These are phyloP conservation scores for Fraxinus quadrangulata DNA, from an alignment of 257 asterid genomes.

Conservation along the genomic window DNA sequence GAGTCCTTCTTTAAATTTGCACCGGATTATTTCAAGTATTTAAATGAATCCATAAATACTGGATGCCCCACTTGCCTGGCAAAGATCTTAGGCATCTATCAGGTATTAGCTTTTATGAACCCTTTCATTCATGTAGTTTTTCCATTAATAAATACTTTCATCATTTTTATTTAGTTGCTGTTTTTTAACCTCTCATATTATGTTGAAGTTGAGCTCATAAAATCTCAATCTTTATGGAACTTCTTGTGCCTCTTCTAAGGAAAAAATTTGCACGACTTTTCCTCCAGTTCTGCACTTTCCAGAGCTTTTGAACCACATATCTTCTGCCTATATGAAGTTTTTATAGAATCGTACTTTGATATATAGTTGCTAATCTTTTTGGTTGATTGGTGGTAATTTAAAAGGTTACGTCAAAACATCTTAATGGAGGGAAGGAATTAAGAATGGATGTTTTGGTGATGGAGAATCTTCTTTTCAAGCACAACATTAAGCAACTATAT, in stretches of 20 bases:
- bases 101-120: conserved; percentile 44
- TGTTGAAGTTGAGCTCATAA: background rate
- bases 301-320: conserved; percentile 10
- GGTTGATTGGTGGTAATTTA: conserved; percentile 27
- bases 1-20: conserved; percentile 79
- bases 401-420: conserved; percentile 65
- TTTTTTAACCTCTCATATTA: background rate
- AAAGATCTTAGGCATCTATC: conserved; percentile 81
- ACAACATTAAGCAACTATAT: conserved; percentile 61
- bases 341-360: background rate
- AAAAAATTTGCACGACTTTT: conserved; percentile 11
- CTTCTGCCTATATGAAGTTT: background rate
- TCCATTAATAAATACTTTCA: background rate
- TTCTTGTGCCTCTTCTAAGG: background rate
- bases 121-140: background rate
- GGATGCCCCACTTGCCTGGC: conserved; percentile 85
- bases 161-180: conserved; percentile 6
- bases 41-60: conserved; percentile 53
- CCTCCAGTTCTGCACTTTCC: conserved; percentile 12
- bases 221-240: background rate
- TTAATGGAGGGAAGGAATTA: conserved; percentile 74
- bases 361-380: conserved; percentile 8
- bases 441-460: conserved; percentile 82
- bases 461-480: conserved; percentile 79
- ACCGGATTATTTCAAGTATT: conserved; percentile 66